A percentile compares a stretch with the other conserved stretches of the same genome.
These are phyloP conservation scores for Friedmanniomyces simplex DNA, from an alignment of 495 filamentous ascomycete genomes.

Conservation along the genomic window DNA sequence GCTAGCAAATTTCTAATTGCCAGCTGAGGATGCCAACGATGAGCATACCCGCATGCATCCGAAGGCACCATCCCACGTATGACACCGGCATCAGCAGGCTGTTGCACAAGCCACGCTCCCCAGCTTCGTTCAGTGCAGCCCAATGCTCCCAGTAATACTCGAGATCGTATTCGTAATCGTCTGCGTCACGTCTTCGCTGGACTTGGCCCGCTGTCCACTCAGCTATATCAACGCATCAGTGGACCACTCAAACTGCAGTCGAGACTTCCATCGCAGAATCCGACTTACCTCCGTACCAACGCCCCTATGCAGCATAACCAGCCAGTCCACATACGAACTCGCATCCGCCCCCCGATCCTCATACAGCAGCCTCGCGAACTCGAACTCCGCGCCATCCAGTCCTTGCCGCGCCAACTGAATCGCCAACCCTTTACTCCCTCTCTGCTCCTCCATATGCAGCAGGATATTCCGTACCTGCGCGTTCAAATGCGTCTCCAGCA, in stretches of 20 bases:
- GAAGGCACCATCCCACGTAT: no score
- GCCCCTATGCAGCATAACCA: slow-evolving; percentile 80
- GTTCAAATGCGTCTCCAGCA: slow-evolving; percentile 87
- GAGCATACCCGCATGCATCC: no score
- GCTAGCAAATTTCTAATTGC: no score
- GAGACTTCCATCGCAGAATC: no score
- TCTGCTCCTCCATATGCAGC: slow-evolving; percentile 68
- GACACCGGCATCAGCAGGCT: no score
- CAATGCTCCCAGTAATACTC: slow-evolving; percentile 5
- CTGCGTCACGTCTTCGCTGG: slow-evolving; percentile 7
- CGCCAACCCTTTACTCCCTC: slow-evolving; percentile 78
- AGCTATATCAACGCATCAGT: slow-evolving; percentile 4
- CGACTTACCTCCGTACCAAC: slow-evolving; percentile 19
- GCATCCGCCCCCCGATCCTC: slow-evolving; percentile 98
- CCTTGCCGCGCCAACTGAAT: slow-evolving; percentile 90
- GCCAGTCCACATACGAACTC: slow-evolving; percentile 95
- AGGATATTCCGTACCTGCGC: slow-evolving; percentile 89
- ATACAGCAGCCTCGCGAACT: slow-evolving; percentile 82
- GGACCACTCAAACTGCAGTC: no score
- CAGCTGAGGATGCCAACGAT: no score
- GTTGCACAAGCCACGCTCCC: no score
- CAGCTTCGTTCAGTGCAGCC: neutral
- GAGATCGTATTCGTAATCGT: slow-evolving; percentile 11
- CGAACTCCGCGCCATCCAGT: slow-evolving; percentile 88
- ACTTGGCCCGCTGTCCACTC: slow-evolving; percentile 17